Evolutionary conservation across 164 flowering plant genomes (phyloP).

Genomic region (Tetrastigma voinierianum): DNA sequence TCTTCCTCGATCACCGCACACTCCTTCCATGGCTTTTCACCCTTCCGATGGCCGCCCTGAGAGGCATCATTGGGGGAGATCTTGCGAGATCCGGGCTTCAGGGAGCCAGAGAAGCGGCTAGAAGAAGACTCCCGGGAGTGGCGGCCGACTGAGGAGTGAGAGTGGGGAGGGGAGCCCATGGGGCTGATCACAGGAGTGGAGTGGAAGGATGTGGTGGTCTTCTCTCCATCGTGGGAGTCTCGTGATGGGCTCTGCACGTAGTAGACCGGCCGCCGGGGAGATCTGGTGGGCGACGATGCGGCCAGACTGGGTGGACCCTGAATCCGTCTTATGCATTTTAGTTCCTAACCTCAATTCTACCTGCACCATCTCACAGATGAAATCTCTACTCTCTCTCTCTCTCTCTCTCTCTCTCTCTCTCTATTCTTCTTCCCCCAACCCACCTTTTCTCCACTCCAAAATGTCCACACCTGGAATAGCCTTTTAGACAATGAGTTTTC

Average conservation of each 20-base stretch:
- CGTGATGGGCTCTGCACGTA: constrained; percentile 80
- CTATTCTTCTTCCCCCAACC: no score
- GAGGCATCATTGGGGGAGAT: constrained; percentile 46
- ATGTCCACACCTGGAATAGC: no score
- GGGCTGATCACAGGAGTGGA: constrained; percentile 84
- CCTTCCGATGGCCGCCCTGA: constrained; percentile 26
- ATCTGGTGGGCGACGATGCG: constrained; percentile 48
- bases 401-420: not conserved
- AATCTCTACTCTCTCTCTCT: not conserved
- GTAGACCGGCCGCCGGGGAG: constrained; percentile 52
- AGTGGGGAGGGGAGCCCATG: constrained; percentile 78
- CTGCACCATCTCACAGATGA: not conserved
- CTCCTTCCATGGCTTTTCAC: constrained; percentile 56
- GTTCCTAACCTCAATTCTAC: not conserved
- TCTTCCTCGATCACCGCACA: constrained; percentile 76
- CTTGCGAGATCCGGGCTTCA: constrained; percentile 72
- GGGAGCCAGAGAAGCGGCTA: constrained; percentile 72
- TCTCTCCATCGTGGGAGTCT: constrained; percentile 72
- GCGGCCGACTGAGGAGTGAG: constrained; percentile 77
- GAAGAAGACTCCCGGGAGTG: constrained; percentile 88
- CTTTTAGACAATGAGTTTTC: no score
- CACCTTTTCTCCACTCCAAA: no score
- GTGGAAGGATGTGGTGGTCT: constrained; percentile 69
- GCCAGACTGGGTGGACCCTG: constrained; percentile 56
- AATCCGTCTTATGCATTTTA: constrained; percentile 42